phyloP scores from a whole-genome alignment of 768 basidiomycete species.

The Porpolomopsis calyptriformis region DNA sequence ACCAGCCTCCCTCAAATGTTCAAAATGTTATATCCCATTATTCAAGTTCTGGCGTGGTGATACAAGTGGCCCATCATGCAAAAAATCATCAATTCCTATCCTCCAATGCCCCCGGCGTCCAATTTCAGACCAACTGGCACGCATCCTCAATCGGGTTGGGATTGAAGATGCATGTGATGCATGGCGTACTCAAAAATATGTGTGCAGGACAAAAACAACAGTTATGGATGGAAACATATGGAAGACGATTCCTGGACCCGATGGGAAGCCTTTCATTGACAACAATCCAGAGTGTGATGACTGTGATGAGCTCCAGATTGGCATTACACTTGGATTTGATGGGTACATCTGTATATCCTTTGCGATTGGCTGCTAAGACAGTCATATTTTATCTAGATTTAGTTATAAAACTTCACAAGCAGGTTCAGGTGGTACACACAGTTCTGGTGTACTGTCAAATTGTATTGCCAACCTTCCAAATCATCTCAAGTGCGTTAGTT shows the following conservation, averaged over 20 bases:
- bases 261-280: background rate
- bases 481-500: constrained; percentile 13
- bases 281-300: background rate
- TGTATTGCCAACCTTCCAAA: constrained; percentile 18
- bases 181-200: background rate
- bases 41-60: background rate
- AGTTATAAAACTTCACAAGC: constrained; percentile 15
- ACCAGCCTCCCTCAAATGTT: too few relatives aligned
- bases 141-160: background rate
- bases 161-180: background rate
- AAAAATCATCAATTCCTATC: background rate
- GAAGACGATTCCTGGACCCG: background rate
- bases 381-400: constrained; percentile 17
- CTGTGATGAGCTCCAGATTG: background rate
- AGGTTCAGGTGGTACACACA: constrained; percentile 17
- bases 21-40: background rate
- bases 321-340: background rate
- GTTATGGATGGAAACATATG: constrained; percentile 1
- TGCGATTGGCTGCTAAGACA: background rate
- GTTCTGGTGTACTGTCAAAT: constrained; percentile 19
- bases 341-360: background rate
- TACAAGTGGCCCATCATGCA: background rate
- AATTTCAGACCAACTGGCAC: background rate
- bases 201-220: background rate
- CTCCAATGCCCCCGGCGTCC: background rate